Evolutionary conservation across 164 flowering plant genomes (phyloP).

Genomic region (Vitis amurensis): DNA sequence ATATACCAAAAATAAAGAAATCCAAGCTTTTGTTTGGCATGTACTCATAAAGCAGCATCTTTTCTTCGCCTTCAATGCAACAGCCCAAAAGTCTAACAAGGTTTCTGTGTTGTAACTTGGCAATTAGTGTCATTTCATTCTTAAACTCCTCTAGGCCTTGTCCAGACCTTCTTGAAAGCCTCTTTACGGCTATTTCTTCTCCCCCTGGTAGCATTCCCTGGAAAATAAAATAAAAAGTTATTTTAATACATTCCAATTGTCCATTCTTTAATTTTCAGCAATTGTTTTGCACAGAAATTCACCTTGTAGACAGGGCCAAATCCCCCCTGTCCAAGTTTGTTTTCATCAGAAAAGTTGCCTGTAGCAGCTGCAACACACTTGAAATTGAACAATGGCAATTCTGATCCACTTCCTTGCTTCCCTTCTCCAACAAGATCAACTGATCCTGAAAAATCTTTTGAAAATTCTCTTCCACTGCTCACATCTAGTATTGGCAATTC

Average conservation of each 20-base stretch:
- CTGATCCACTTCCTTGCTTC: slow-evolving; percentile 30
- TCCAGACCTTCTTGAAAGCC: slow-evolving; percentile 65
- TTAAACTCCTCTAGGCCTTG: slow-evolving; percentile 78
- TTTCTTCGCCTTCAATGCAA: slow-evolving; percentile 67
- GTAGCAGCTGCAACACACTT: slow-evolving; percentile 47
- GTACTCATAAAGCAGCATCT: slow-evolving; percentile 68
- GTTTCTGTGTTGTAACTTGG: slow-evolving; percentile 75
- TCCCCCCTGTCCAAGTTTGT: slow-evolving; percentile 80
- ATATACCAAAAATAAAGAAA: slow-evolving; percentile 54
- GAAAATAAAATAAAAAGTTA: neutral
- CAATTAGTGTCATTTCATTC: slow-evolving; percentile 63
- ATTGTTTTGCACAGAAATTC: neutral
- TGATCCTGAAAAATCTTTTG: slow-evolving; percentile 39
- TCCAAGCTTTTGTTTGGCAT: slow-evolving; percentile 84
- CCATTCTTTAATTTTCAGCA: neutral
- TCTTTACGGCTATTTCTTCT: slow-evolving; percentile 67
- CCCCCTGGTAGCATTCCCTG: slow-evolving; percentile 60
- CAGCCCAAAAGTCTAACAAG: slow-evolving; percentile 70
- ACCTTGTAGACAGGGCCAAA: slow-evolving; percentile 90
- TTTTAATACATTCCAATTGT: neutral
- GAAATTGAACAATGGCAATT: slow-evolving; percentile 48
- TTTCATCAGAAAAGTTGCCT: slow-evolving; percentile 43
- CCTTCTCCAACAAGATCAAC: slow-evolving; percentile 32
- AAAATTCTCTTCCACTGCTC: slow-evolving; percentile 30
- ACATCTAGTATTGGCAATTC: slow-evolving; percentile 13